Conservation (phyloP, 345 rosid genomes). For the Populus pruinosa region DNA sequence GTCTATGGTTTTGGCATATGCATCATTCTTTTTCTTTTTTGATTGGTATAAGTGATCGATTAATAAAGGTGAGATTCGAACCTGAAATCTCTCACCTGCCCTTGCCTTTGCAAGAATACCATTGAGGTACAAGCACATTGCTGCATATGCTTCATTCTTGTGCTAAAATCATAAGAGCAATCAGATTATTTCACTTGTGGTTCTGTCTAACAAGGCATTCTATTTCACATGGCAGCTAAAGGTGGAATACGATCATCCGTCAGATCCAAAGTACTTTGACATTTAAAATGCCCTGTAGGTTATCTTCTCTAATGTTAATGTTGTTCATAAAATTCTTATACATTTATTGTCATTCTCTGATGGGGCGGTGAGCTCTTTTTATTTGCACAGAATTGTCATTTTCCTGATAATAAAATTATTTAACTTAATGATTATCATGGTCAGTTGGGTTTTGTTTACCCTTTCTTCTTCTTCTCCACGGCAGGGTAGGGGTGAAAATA, state of each 20-base stretch:
- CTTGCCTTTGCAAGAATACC: background rate
- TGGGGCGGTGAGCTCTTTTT: constrained; percentile 1
- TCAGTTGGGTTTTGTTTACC: background rate
- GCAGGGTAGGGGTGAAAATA: background rate
- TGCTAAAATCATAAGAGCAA: background rate
- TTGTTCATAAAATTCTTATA: constrained; percentile 18
- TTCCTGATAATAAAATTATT: constrained; percentile 10
- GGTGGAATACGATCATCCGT: constrained; percentile 27
- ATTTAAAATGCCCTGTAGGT: constrained; percentile 10
- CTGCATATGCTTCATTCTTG: background rate
- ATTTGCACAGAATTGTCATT: constrained; percentile 17
- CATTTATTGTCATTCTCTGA: constrained; percentile 10
- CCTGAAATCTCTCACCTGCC: background rate
- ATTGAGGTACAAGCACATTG: background rate
- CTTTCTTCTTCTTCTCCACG: background rate
- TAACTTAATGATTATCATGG: constrained; percentile 9
- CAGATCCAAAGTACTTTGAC: constrained; percentile 25
- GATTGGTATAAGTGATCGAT: background rate
- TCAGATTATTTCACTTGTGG: background rate
- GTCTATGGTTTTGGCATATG: background rate
- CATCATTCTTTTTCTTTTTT: background rate
- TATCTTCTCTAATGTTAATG: background rate
- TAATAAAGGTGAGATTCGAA: background rate
- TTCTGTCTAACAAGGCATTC: constrained; percentile 1
- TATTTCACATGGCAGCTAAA: constrained; percentile 14